Evolutionary conservation across 2,329 filamentous ascomycete species (phyloP), one percentile per base, ranked within the genome.

Genomic region (Paracoccidioides lutzii): DNA sequence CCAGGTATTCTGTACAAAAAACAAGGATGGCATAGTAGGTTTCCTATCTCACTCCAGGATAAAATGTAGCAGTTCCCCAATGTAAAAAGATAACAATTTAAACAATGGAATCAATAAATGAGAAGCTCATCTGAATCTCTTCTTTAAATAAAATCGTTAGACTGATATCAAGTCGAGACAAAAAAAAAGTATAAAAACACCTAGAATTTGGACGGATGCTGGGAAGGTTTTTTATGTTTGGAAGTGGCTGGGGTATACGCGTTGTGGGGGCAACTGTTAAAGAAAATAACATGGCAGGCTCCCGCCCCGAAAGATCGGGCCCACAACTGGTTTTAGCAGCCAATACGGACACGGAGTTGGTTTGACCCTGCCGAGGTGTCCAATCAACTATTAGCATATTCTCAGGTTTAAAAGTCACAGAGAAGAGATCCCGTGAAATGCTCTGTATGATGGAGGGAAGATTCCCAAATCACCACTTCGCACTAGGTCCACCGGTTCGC

Each of bases 401-500:
- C 22, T 22, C 22, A 22, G 22, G 22, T 22, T 22, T 22, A 22
- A 22, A 22, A 22, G 22, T 22, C 22, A 22, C 22, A 1, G 22
- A 22, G 22, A 22, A 22, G 22, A 22, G 22, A 22, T 22, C 22
- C 22, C 22, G 22, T 2, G 22, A 22, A 22, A 22, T 22, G 22
- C 57, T 82, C 77, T 32, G 76, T 81, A 67, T 4, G 76, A 73
- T 3, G 80, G 80, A 48, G 94, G 85, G 0, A 81, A 80, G 5
- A 94, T 77, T 67, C 94, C 90, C 60, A 91, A 90, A 61, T 94
- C 89, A 58, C 88, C 85, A 65, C 94, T 88, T 51, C 85, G 82
- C 35, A 95, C 77, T 0, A 88, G 91, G 63, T 95, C 88, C 45
- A 89, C 83, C 14, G 88, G 81, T 65, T 94, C 89, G 59, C 89